These are phyloP conservation scores for Coniochaeta ligniaria DNA, from an alignment of 2,329 filamentous ascomycete genomes.

Conservation along the genomic window DNA sequence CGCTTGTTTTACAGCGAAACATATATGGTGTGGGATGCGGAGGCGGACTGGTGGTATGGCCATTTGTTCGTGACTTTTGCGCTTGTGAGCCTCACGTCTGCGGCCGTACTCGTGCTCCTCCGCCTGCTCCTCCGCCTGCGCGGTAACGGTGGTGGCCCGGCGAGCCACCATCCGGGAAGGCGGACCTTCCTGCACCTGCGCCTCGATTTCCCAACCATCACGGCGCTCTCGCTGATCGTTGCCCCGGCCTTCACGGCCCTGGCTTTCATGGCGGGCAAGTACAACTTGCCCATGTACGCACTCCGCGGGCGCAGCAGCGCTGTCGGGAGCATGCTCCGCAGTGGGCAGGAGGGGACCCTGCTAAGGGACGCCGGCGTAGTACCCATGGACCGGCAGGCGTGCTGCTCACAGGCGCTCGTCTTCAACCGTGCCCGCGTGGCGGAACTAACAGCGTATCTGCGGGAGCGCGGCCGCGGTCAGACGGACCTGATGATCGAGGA, in stretches of 20 bases:
- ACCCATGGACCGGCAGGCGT: slow-evolving; percentile 9
- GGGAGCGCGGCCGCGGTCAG: slow-evolving; percentile 6
- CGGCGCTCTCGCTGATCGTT: slow-evolving; percentile 7
- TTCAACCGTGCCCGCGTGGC: slow-evolving; percentile 8
- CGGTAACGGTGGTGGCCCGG: background rate
- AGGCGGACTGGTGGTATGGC: slow-evolving; percentile 8
- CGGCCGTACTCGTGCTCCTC: slow-evolving; percentile 3
- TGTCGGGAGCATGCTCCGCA: background rate
- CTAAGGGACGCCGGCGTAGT: slow-evolving; percentile 4
- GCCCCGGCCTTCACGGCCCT: slow-evolving; percentile 7
- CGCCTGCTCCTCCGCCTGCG: background rate
- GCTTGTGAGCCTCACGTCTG: slow-evolving; percentile 2
- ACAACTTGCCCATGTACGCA: slow-evolving; percentile 8
- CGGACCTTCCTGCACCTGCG: background rate
- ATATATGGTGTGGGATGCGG: slow-evolving; percentile 5
- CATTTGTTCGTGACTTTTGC: slow-evolving; percentile 6
- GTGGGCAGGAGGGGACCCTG: background rate
- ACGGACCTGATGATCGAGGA: slow-evolving; percentile 11
- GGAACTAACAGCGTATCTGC: slow-evolving; percentile 4
- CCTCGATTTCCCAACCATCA: slow-evolving; percentile 7
- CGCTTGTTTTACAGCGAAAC: slow-evolving; percentile 36
- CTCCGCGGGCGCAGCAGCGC: slow-evolving; percentile 4
- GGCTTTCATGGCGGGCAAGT: slow-evolving; percentile 11
- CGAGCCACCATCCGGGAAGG: background rate
- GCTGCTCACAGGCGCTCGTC: slow-evolving; percentile 10